Base-by-base conservation (phyloP, 1,284 basidiomycete species). In the Cutaneotrichosporon cyanovorans region DNA sequence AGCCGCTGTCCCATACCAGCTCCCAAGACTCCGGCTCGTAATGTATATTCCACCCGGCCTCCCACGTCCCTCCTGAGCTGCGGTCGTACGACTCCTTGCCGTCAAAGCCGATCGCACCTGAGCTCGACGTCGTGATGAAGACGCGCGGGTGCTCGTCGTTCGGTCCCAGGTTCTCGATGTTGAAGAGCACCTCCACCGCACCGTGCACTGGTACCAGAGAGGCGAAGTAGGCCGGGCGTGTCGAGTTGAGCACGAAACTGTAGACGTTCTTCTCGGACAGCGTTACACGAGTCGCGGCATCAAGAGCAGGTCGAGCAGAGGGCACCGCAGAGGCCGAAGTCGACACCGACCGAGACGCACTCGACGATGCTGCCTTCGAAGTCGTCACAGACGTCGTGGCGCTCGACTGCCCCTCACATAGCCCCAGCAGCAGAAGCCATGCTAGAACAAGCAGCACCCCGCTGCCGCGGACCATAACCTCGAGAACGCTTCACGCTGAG, bases 1-100 rank as follows among this genome's bases (percentile, higher is more conserved):
- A 71, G 0, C 85, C 85, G 46, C 76, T 62, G 15, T 71, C 58
- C 57, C 59, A 63, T 15, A 79, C 45, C 0, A 60, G 42, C 18
- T 82, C 74, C 68, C 85, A 80, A 40, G 71, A 76, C 4, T 76
- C 75, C 46, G 76, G 72, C 2, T 60, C 56, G 14, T 53, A 19
- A 19, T 36, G 35, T 15, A 31, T 37, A 18, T 44, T 44, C 16
- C 36, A 44, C 16, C 42, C 42, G 5, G 35, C n/a, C 5, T n/a
- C 6, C 18, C 25, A 25, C 8, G 22, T 44, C 18, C 42, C 42
- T 8, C 42, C 42, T 4, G 35, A 19, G 2, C 32, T 16, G 9
- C 32, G 32, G 15, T 16, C 32, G 11, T 34, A 16, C 9, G 16
- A 6, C n/a, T 34, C 16, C 6, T n/a, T 8, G 16, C 32, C 32